These are phyloP conservation scores for Kuraishia piskuri DNA, from an alignment of 805 yeast species.

Conservation along the genomic window DNA sequence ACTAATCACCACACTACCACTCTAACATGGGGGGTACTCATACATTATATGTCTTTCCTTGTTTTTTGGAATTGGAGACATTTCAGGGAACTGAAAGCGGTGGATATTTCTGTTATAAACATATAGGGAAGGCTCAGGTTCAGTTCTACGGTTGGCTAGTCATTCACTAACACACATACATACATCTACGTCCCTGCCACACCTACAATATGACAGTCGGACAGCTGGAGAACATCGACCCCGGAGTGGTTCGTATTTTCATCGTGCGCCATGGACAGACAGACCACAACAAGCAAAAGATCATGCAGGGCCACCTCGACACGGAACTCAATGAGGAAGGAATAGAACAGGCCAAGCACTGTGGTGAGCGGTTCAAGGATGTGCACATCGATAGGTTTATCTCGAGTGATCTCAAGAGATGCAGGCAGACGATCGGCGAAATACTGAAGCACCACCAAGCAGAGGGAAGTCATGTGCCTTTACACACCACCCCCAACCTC, in stretches of 20 bases:
- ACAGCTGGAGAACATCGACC: slow-evolving; percentile 10
- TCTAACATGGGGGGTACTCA: too few species aligned
- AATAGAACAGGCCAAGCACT: slow-evolving; percentile 42
- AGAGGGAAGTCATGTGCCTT: slow-evolving; percentile 11
- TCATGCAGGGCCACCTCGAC: slow-evolving; percentile 74
- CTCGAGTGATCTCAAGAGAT: slow-evolving; percentile 48
- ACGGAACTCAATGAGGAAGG: slow-evolving; percentile 59
- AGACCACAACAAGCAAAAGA: slow-evolving; percentile 56
- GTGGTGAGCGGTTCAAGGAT: slow-evolving; percentile 36
- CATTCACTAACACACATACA: too few species aligned
- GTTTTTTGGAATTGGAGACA: too few species aligned
- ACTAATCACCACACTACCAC: too few species aligned
- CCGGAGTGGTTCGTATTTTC: slow-evolving; percentile 28
- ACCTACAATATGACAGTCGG: background rate
- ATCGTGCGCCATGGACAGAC: slow-evolving; percentile 84
- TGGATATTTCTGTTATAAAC: too few species aligned
- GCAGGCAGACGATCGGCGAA: slow-evolving; percentile 46
- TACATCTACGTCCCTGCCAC: too few species aligned
- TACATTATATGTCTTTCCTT: too few species aligned
- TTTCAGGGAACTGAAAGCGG: too few species aligned
- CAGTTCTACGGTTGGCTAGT: too few species aligned
- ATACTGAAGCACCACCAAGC: slow-evolving; percentile 23
- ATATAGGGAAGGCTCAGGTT: too few species aligned
- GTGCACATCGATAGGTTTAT: slow-evolving; percentile 36
- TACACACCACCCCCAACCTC: slow-evolving; percentile 30